Percentiles rank a stretch among this genome's conserved stretches.
Evolutionary conservation across 805 yeast species (phyloP).

Genomic region (Yarrowia hollandica): DNA sequence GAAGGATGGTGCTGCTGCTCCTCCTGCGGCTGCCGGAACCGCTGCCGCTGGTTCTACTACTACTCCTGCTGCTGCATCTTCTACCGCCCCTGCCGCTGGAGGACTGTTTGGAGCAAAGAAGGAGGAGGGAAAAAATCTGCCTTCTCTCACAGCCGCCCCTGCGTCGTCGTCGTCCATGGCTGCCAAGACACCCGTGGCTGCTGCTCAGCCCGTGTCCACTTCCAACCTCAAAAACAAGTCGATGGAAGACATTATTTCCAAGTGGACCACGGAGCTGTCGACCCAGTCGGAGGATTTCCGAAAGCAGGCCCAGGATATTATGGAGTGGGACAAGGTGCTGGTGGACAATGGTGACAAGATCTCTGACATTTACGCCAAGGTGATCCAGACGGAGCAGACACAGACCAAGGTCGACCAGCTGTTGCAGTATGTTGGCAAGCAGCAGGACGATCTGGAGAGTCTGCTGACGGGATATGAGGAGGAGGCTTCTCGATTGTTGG

Average conservation of each 20-base stretch:
- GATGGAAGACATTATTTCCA: constrained; percentile 84
- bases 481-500: constrained; percentile 45
- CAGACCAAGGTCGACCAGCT: constrained; percentile 87
- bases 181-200: constrained; percentile 34
- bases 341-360: constrained; percentile 86
- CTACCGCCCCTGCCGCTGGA: constrained; percentile 19
- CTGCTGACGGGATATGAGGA: constrained; percentile 80
- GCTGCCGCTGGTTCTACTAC: constrained; percentile 37
- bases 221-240: constrained; percentile 81
- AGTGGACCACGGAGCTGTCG: constrained; percentile 87
- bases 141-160: constrained; percentile 23
- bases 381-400: constrained; percentile 78
- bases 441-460: constrained; percentile 86
- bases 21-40: constrained; percentile 31
- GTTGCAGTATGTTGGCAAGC: constrained; percentile 79
- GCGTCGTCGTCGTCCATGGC: constrained; percentile 23
- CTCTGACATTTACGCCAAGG: constrained; percentile 70
- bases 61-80: constrained; percentile 21
- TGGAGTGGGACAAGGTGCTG: constrained; percentile 81
- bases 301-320: constrained; percentile 68
- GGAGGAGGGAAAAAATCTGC: not conserved
- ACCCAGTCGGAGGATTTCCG: constrained; percentile 73
- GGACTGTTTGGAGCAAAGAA: constrained; percentile 14
- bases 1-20: constrained; percentile 31
- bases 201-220: constrained; percentile 56